Conservation (phyloP, 1,284 basidiomycete genomes). For the Trichosporon sp. region DNA sequence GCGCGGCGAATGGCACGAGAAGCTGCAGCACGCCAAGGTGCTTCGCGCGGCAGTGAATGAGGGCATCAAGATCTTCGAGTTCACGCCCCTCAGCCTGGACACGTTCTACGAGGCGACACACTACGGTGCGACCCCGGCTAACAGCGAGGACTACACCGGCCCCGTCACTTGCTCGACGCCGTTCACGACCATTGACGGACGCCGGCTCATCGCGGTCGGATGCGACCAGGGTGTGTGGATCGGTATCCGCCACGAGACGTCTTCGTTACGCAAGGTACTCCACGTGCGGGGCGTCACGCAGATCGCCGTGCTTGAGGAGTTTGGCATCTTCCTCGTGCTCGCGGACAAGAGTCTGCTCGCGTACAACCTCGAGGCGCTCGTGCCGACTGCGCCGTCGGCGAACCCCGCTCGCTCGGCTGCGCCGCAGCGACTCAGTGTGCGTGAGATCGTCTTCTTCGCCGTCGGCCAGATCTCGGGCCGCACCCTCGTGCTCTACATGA, state of each 20-base stretch:
- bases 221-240: constrained; percentile 97
- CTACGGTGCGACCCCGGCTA: constrained; percentile 61
- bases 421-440: constrained; percentile 77
- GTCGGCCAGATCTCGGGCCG: constrained; percentile 81
- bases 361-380: constrained; percentile 92
- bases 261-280: constrained; percentile 82
- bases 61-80: constrained; percentile 84
- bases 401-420: constrained; percentile 45
- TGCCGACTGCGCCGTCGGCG: constrained; percentile 66
- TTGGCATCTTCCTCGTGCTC: constrained; percentile 91
- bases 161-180: constrained; percentile 92
- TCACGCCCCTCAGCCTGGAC: constrained; percentile 79
- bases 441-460: constrained; percentile 92
- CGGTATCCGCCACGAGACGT: constrained; percentile 82
- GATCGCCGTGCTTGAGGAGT: constrained; percentile 90
- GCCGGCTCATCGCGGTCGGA: constrained; percentile 84
- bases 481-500: constrained; percentile 92
- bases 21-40: constrained; percentile 83
- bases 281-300: constrained; percentile 89
- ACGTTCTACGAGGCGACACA: constrained; percentile 75
- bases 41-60: constrained; percentile 84
- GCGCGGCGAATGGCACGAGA: constrained; percentile 83
- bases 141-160: constrained; percentile 75
- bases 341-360: constrained; percentile 72
- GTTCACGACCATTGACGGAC: constrained; percentile 80